Base-by-base conservation (phyloP, 768 basidiomycete genomes). In the Collybia sp. region DNA sequence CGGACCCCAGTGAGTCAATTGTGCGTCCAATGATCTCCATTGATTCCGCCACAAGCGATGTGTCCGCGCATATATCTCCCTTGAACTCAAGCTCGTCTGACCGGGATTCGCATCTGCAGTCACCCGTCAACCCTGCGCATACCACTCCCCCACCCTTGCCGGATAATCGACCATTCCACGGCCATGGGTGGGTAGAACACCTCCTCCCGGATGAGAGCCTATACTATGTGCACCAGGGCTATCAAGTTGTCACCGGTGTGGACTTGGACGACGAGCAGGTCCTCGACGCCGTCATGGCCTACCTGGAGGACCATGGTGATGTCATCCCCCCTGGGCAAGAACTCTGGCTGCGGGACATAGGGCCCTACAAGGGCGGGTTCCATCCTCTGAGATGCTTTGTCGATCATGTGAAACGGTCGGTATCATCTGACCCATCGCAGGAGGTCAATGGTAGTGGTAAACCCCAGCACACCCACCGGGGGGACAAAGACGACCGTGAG, bases 161-260 rank as follows among this genome's bases (percentile, higher is more conserved):
- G 25, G 25, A 25, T 3, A 8, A 8, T 25, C 25, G 25, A 25
- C 25, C 25, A 8, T 25, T 25, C 25, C 3, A 8, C 8, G 25
- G 4, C 25, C 25, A 25, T 25, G 89, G 89, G 2, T 91, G 88
- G 88, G 69, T 77, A 40, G 85, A 84, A 55, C 79, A 86, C 58
- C 69, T 76, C 17, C 77, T 92, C 13, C 88, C 89, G 1, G 85
- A 89, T 53, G 79, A 78, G 9, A 66, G 75, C 3, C 67, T 76
- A 31, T 92, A 92, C 64, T 92, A 82, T 55, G 74, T 77, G 37
- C 85, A 88, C 56, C 75, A 78, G 2, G 76, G 72, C 12, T 63
- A 73, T 31, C 77, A 73, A 36, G 69, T 82, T 44, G 80, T 79
- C 15, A 85, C 86, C n/a, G 89, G 90, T 56, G 64, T 83, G 37